Base-by-base conservation (phyloP, 73 alveolate genomes). In the Paramecium sonneborni region DNA sequence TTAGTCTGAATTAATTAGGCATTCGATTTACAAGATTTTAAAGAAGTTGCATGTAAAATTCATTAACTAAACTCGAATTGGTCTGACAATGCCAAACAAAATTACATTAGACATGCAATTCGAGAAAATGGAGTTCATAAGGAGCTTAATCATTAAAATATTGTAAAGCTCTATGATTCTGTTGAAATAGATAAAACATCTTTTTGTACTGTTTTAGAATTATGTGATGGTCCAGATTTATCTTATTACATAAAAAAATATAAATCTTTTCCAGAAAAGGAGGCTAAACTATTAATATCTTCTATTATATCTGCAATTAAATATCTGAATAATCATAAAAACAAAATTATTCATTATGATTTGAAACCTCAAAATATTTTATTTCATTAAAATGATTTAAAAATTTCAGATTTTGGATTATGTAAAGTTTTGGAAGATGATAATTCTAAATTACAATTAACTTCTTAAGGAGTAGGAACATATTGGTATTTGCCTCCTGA, bases 401-500 rank as follows among this genome's bases (percentile, higher is more conserved):
- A 96, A 93, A 96, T 96, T 20, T 92, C 97, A 30, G 99, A 96
- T 95, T 96, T 96, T 85, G 99, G 99, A 6, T 94, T 96, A n/a
- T 96, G 97, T 9, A 96, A 96, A 92, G 94, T 95, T 1, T 85
- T 96, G 10, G 99, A 96, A 86, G 95, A 95, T 67, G 93, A 95
- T 85, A 93, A 86, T 12, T 96, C 96, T 26, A 90, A 94, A 52
- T 94, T 96, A 39, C 96, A 96, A 93, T 92, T 96, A 32, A 96
- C 99, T 12, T 95, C 97, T 2, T 93, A 96, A 91, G 99, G 99
- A 24, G 99, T 96, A 3, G 99, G 99, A 18, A 96, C 99, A 10
- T 96, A 96, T 95, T 96, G 98, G 98, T 96, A 96, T 93, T 94
- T 94, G 85, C 98, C 99, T 48, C 99, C 99, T 3, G 99, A 96